These are phyloP conservation scores for Zygosaccharomyces bailii DNA, from an alignment of 805 yeast species.

Conservation along the genomic window DNA sequence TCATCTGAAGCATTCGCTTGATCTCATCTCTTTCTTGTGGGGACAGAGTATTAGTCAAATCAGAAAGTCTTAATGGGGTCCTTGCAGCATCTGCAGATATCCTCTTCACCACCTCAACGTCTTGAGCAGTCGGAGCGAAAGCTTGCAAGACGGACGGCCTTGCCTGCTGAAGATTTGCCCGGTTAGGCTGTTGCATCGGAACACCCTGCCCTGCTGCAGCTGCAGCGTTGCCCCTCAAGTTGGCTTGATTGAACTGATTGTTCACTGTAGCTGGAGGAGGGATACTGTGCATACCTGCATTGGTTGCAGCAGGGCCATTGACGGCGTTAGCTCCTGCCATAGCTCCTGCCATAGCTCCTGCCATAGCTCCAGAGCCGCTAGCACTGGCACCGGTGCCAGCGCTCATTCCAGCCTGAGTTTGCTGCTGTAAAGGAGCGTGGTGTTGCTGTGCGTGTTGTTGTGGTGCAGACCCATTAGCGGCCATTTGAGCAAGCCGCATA, in stretches of 20 bases:
- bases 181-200: slow-evolving; percentile 11
- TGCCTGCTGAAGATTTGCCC: slow-evolving; percentile 20
- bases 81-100: slow-evolving; percentile 67
- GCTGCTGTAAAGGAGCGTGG: slow-evolving; percentile 10
- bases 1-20: slow-evolving; percentile 47
- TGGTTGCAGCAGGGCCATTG: neutral
- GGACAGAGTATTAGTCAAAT: slow-evolving; percentile 57
- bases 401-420: slow-evolving; percentile 5
- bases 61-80: slow-evolving; percentile 62
- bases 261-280: slow-evolving; percentile 1
- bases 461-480: slow-evolving; percentile 18
- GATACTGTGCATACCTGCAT: neutral
- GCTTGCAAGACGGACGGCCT: slow-evolving; percentile 27
- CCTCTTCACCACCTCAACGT: slow-evolving; percentile 55
- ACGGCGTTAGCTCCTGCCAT: slow-evolving; percentile 1
- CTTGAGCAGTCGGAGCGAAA: slow-evolving; percentile 53
- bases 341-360: too few relatives aligned
- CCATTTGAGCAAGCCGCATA: slow-evolving; percentile 29
- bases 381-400: slow-evolving; percentile 6
- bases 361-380: neutral
- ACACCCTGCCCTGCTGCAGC: slow-evolving; percentile 15
- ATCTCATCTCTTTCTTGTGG: slow-evolving; percentile 63
- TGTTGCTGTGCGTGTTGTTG: slow-evolving; percentile 17
- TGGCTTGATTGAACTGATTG: slow-evolving; percentile 11
- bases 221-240: slow-evolving; percentile 13